phyloP scores from a whole-genome alignment of 257 asterid genomes.

The Fraxinus quadrangulata region DNA sequence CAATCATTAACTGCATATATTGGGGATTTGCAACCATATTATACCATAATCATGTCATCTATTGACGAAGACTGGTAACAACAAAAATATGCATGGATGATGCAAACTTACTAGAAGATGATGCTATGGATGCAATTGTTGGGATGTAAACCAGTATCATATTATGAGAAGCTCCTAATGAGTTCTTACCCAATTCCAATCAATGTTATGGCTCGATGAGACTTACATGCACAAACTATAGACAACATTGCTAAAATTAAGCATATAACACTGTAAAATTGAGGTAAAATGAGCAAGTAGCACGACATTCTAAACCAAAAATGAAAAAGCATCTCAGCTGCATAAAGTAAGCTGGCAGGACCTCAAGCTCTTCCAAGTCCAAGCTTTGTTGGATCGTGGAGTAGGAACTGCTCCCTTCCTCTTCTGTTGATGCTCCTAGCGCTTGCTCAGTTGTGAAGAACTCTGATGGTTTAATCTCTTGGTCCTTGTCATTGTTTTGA shows the following conservation, averaged over 20 bases:
- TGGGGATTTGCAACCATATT: background rate
- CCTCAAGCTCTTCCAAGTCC: conserved; percentile 85
- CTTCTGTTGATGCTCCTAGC: conserved; percentile 33
- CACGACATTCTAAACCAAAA: background rate
- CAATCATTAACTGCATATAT: background rate
- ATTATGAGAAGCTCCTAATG: background rate
- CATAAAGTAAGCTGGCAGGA: conserved; percentile 35
- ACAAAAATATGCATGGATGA: background rate
- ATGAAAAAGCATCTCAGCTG: background rate
- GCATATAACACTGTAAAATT: conserved; percentile 18
- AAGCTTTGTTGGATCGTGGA: conserved; percentile 32
- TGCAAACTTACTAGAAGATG: background rate
- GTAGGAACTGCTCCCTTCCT: conserved; percentile 22
- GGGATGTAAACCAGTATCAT: background rate
- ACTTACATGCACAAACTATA: conserved; percentile 14
- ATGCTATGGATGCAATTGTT: conserved; percentile 7
- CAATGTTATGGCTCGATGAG: conserved; percentile 3
- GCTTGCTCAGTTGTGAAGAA: conserved; percentile 32
- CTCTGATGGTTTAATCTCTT: conserved; percentile 26
- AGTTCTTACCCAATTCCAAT: background rate
- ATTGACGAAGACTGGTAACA: background rate
- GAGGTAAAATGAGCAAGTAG: background rate
- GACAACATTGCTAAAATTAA: conserved; percentile 10
- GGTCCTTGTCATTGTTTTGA: conserved; percentile 27
- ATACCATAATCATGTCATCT: background rate